These are phyloP conservation scores for Fraxinus sp. DNA, from an alignment of 305 asterid genomes.

Conservation along the genomic window DNA sequence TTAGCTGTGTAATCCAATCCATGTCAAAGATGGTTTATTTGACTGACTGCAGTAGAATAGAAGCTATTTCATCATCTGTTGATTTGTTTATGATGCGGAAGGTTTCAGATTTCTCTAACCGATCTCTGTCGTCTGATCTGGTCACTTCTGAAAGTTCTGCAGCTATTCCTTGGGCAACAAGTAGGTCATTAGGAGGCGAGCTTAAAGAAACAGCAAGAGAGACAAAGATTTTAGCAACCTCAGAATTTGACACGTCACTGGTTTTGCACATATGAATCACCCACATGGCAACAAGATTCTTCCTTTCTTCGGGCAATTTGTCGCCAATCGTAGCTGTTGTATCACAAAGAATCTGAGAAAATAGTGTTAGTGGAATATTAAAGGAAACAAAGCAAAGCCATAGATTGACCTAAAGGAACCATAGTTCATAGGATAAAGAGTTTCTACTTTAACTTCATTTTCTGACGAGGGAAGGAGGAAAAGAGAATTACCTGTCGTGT, in stretches of 20 bases:
- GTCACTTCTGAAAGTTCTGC: conserved; percentile 52
- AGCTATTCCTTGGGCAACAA: conserved; percentile 51
- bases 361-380: conserved; percentile 2
- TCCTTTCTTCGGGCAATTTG: conserved; percentile 48
- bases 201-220: conserved; percentile 49
- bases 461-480: not conserved
- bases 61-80: conserved; percentile 54
- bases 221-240: conserved; percentile 61
- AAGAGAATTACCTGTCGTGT: not conserved
- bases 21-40: conserved; percentile 56
- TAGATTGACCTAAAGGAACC: conserved; percentile 11
- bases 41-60: conserved; percentile 50
- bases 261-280: conserved; percentile 47
- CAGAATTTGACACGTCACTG: conserved; percentile 45
- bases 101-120: conserved; percentile 46
- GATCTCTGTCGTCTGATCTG: conserved; percentile 45
- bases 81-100: conserved; percentile 56
- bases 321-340: conserved; percentile 53
- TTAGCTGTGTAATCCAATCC: conserved; percentile 54
- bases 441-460: not conserved
- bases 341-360: conserved; percentile 54
- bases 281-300: conserved; percentile 59
- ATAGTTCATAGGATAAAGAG: not conserved
- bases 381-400: conserved; percentile 8
- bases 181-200: conserved; percentile 63